Conservation (phyloP, 2,329 filamentous ascomycete genomes). For the Cordyceps cateniannulata region DNA sequence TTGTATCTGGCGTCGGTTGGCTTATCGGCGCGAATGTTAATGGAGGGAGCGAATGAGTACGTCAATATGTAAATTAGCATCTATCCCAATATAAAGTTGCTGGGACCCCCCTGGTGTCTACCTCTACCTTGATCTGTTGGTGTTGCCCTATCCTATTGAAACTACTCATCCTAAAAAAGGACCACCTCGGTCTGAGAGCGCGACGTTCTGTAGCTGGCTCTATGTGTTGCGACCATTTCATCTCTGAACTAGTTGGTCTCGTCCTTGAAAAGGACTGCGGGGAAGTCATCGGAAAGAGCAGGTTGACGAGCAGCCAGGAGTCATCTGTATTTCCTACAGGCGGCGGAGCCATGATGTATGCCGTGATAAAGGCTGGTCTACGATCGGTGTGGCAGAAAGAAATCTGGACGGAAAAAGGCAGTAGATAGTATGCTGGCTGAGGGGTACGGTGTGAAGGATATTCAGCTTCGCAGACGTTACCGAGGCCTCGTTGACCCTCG, state of each 20-base stretch:
- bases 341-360: not conserved
- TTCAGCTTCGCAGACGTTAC: no score
- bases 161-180: no score
- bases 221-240: no score
- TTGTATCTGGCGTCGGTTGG: slow-evolving; percentile 63
- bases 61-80: not conserved
- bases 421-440: no score
- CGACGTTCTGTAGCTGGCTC: no score
- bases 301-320: not conserved
- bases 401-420: not conserved
- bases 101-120: not conserved
- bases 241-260: not conserved
- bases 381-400: not conserved
- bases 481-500: no score
- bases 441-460: no score
- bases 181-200: no score
- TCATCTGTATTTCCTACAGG: not conserved
- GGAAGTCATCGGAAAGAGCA: not conserved
- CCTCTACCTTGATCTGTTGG: not conserved
- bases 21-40: slow-evolving; percentile 50
- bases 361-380: not conserved
- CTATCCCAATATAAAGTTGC: not conserved
- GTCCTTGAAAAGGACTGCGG: not conserved
- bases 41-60: slow-evolving; percentile 13
- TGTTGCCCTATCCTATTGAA: no score